Conservation (phyloP, 1,284 basidiomycete species). For the Cryptococcus hybrid region DNA sequence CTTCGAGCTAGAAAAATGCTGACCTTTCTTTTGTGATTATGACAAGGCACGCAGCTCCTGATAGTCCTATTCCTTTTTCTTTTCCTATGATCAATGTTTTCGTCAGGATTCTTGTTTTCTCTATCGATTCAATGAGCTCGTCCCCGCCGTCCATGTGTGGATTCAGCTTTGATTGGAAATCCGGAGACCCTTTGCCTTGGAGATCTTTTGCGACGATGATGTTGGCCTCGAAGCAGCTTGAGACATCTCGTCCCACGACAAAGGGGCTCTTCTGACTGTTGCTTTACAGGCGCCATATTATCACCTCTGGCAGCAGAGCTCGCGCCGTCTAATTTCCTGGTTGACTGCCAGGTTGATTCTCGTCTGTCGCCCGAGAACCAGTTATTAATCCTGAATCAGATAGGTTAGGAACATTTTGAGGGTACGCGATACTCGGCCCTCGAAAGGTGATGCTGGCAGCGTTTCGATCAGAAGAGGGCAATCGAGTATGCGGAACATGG, state of each 20-base stretch:
- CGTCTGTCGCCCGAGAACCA: neutral
- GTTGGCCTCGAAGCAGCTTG: neutral
- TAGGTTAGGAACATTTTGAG: no score
- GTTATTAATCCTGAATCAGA: no score
- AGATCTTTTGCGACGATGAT: neutral
- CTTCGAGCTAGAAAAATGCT: constrained; percentile 19
- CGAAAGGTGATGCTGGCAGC: no score
- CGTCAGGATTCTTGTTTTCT: constrained; percentile 22
- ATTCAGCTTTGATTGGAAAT: neutral
- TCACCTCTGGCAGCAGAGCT: neutral
- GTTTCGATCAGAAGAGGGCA: no score
- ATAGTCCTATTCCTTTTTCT: constrained; percentile 80
- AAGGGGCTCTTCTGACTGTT: neutral
- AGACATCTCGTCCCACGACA: neutral
- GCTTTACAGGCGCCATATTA: neutral
- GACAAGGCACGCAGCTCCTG: constrained; percentile 83
- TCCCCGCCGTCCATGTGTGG: constrained; percentile 4
- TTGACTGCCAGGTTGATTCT: neutral
- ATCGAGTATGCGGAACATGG: no score
- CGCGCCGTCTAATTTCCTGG: neutral
- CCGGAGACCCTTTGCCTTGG: constrained; percentile 1
- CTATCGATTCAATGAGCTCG: constrained; percentile 9
- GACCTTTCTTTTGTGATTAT: constrained; percentile 88
- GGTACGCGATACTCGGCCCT: no score
- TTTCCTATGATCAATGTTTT: constrained; percentile 56